phyloP scores from a whole-genome alignment of 108 stramenopile genomes.

The Seminavis robusta region DNA sequence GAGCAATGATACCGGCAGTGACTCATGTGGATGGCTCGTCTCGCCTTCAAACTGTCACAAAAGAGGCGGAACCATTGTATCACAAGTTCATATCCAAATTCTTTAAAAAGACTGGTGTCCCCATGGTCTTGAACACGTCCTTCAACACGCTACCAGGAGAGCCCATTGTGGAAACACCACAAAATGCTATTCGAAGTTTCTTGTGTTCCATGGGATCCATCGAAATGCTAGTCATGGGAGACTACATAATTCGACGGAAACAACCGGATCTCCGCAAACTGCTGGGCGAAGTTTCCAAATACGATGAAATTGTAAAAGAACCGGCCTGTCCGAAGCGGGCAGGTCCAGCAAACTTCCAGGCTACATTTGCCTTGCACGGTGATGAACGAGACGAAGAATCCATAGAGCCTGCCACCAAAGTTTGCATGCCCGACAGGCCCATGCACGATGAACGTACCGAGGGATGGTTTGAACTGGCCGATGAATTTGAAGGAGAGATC shows the following conservation, averaged over 20 bases:
- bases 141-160: slow-evolving; percentile 91
- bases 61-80: slow-evolving; percentile 69
- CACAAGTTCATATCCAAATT: slow-evolving; percentile 83
- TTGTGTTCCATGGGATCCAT: slow-evolving; percentile 81
- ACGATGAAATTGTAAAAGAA: slow-evolving; percentile 33
- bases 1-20: slow-evolving; percentile 78
- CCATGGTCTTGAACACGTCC: slow-evolving; percentile 94
- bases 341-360: slow-evolving; percentile 58
- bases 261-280: slow-evolving; percentile 53
- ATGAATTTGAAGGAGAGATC: slow-evolving; percentile 83
- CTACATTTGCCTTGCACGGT: slow-evolving; percentile 37
- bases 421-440: slow-evolving; percentile 78
- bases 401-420: slow-evolving; percentile 45
- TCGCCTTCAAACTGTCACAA: slow-evolving; percentile 92
- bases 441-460: slow-evolving; percentile 65
- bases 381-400: slow-evolving; percentile 31
- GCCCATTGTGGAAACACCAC: slow-evolving; percentile 93
- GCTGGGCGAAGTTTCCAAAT: slow-evolving; percentile 54
- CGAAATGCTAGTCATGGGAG: slow-evolving; percentile 83
- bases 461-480: slow-evolving; percentile 69
- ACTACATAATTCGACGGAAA: slow-evolving; percentile 77
- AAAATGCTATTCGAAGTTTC: slow-evolving; percentile 82
- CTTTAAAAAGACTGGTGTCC: slow-evolving; percentile 81
- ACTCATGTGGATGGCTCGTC: slow-evolving; percentile 95
- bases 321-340: slow-evolving; percentile 61